Base-by-base conservation (phyloP, 2,329 filamentous ascomycete species). In the Fusarium continuum region DNA sequence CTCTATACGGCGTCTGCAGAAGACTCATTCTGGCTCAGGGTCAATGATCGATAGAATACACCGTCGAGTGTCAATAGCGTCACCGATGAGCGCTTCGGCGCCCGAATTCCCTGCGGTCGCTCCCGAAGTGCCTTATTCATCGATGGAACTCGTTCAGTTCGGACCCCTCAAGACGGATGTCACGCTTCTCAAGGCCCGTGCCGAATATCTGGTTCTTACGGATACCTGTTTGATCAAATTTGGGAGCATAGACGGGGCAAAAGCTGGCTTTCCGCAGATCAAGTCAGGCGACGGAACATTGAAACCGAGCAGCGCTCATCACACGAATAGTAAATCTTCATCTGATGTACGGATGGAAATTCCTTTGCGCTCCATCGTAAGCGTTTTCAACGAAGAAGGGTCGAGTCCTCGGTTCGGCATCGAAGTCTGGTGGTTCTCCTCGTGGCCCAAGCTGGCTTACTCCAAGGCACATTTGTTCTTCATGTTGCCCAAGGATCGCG, bases 391-490 rank as follows among this genome's bases (percentile, higher is more conserved):
- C 25, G 80, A 83, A 25, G 83, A 85, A 65, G 79, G 78, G 36
- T 78, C 78, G 2, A 77, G 79, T 40, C 78, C 82, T 11, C 78
- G 80, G 7, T 83, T 82, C 38, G 82, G 82, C 6, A 71, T 86
- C 45, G 84, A 87, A 66, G 76, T 86, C 3, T 86, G 83, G 83
- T 86, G 84, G 84, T 80, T 78, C 54, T 79, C 79, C 13, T 70
- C 74, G 14, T 74, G 77, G 52, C 77, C 79, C 3, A 75, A 77
- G 11, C 73, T 82, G 34, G 74, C 78, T 13, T 85, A 83, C 60
- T 75, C 75, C 55, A 82, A 79, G 55, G 73, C 80, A 4, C 79
- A 81, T 32, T 72, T 86, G 31, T 82, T 82, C 67, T 85, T 86
- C 66, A 73, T 72, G 41, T 70, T 81, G 25, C 78, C 81, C 8